These are phyloP conservation scores for Saposhnikovia divaricata DNA, from an alignment of 129 eudicot species.

Conservation along the genomic window DNA sequence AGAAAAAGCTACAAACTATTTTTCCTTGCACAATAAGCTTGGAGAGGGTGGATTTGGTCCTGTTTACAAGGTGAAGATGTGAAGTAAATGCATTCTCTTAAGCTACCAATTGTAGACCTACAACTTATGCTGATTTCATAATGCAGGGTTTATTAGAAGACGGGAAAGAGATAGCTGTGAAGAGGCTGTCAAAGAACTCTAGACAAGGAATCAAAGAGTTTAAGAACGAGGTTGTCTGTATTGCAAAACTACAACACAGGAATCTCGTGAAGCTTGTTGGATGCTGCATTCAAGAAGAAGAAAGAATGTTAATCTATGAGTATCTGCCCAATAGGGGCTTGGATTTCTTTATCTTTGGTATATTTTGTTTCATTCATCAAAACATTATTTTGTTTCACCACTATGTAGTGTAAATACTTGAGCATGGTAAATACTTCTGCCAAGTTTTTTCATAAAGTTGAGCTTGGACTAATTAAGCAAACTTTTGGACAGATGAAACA, in stretches of 20 bases:
- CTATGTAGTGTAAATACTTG: neutral
- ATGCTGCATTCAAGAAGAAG: slow-evolving; percentile 13
- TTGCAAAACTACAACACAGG: slow-evolving; percentile 23
- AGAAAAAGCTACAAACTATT: neutral
- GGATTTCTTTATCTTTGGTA: slow-evolving; percentile 19
- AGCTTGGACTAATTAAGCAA: neutral
- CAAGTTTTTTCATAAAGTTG: neutral
- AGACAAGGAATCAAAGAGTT: slow-evolving; percentile 14
- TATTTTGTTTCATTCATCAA: too few species aligned
- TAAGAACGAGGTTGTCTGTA: slow-evolving; percentile 6
- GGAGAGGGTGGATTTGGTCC: slow-evolving; percentile 4
- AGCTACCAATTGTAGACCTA: neutral
- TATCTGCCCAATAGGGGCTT: slow-evolving; percentile 17
- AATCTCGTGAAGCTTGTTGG: slow-evolving; percentile 21
- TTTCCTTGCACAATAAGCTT: neutral
- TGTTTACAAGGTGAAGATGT: slow-evolving; percentile 2
- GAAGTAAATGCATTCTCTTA: neutral
- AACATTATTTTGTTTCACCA: neutral
- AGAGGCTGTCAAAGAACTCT: slow-evolving; percentile 16
- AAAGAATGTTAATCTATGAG: slow-evolving; percentile 11
- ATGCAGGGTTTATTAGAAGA: slow-evolving; percentile 9
- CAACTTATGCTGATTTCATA: neutral
- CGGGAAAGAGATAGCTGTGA: slow-evolving; percentile 19
- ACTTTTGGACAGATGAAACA: slow-evolving; percentile 16
- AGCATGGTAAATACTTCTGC: neutral